phyloP scores from a whole-genome alignment of 129 eudicot genomes.

The Flaveria ramosissima region DNA sequence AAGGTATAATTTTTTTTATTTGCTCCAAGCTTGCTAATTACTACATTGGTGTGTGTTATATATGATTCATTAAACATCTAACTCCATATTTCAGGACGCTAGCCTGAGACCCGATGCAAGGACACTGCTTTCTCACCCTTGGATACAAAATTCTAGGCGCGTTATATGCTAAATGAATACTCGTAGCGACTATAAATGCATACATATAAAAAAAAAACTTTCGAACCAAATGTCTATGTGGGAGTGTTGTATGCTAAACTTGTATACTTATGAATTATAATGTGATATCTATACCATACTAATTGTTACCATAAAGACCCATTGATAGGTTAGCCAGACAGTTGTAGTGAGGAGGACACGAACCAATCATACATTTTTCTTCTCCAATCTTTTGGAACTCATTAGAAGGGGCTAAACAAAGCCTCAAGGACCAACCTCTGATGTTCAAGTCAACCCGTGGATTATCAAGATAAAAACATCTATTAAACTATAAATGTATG shows the following conservation, averaged over 20 bases:
- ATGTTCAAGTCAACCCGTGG: too few relatives aligned
- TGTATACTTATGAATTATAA: too few relatives aligned
- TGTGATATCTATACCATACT: too few relatives aligned
- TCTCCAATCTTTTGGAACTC: too few relatives aligned
- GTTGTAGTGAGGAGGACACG: too few relatives aligned
- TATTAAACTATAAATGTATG: too few relatives aligned
- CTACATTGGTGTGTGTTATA: background rate
- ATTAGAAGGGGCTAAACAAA: too few relatives aligned
- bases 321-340: too few relatives aligned
- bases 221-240: background rate
- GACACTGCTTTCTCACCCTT: slow-evolving; percentile 87
- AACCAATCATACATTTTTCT: too few relatives aligned
- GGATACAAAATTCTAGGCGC: slow-evolving; percentile 91
- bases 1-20: slow-evolving; percentile 2
- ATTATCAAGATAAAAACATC: too few relatives aligned
- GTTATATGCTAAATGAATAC: slow-evolving; percentile 29
- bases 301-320: too few relatives aligned
- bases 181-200: background rate
- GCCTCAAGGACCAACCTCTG: too few relatives aligned
- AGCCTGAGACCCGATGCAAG: slow-evolving; percentile 96
- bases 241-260: background rate
- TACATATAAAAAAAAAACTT: background rate
- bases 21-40: slow-evolving; percentile 7
- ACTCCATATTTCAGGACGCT: slow-evolving; percentile 67
- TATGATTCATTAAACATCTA: slow-evolving; percentile 30